Conservation (phyloP, 495 filamentous ascomycete species). For the Podospora bellae-mahoneyi region DNA sequence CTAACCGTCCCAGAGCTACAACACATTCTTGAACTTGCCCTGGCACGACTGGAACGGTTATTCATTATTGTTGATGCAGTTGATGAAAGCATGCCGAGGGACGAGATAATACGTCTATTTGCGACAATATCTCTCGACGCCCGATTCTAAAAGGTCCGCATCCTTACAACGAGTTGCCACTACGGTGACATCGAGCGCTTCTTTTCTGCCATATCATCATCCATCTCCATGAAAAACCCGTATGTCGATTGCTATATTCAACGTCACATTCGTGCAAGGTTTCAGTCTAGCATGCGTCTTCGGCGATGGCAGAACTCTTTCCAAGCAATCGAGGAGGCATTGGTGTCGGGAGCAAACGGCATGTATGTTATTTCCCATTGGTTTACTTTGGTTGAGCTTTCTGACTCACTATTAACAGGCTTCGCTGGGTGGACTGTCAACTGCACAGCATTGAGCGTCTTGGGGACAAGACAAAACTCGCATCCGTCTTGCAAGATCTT, state of each 20-base stretch:
- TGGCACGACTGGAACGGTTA: conserved; percentile 13
- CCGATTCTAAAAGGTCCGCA: conserved; percentile 35
- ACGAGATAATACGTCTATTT: conserved; percentile 23
- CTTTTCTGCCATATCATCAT: conserved; percentile 15
- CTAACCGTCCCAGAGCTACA: conserved; percentile 16
- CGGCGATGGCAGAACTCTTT: conserved; percentile 22
- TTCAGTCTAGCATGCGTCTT: conserved; percentile 25
- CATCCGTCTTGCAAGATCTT: conserved; percentile 28
- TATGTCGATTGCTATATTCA: conserved; percentile 32
- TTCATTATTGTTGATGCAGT: conserved; percentile 36
- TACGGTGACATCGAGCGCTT: conserved; percentile 37
- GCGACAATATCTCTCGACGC: conserved; percentile 25
- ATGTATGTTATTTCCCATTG: conserved; percentile 25
- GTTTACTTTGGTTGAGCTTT: background rate
- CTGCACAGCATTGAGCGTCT: conserved; percentile 36
- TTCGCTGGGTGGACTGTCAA: conserved; percentile 46
- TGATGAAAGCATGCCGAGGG: conserved; percentile 30
- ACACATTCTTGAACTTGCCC: conserved; percentile 10
- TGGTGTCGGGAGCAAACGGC: conserved; percentile 36
- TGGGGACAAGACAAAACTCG: conserved; percentile 21
- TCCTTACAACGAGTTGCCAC: conserved; percentile 42
- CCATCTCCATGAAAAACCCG: conserved; percentile 32
- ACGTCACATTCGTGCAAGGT: conserved; percentile 27
- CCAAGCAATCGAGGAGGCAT: conserved; percentile 25
- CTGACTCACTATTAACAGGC: conserved; percentile 18